Evolutionary conservation across 2,329 filamentous ascomycete species (phyloP).

Genomic region (Claviceps maximensis): DNA sequence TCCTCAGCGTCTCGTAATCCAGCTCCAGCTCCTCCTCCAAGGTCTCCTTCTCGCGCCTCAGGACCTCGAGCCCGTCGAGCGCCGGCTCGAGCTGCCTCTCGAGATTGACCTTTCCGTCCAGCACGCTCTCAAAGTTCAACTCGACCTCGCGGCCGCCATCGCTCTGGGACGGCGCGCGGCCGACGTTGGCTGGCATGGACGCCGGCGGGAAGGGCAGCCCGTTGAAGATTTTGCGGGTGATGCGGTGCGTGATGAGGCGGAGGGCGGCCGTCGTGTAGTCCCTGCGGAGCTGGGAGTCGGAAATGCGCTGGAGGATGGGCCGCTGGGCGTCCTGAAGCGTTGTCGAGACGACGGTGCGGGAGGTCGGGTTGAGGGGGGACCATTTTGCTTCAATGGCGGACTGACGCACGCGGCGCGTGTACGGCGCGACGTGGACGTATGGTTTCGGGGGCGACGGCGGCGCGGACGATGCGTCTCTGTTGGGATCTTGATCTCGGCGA

Average conservation of each 20-base stretch:
- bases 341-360: conserved; percentile 40
- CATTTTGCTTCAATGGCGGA: conserved; percentile 57
- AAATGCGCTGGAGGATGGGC: conserved; percentile 46
- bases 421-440: conserved; percentile 39
- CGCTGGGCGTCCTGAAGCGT: conserved; percentile 47
- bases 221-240: conserved; percentile 43
- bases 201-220: conserved; percentile 55
- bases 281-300: conserved; percentile 32
- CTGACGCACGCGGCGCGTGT: conserved; percentile 42
- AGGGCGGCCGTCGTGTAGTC: conserved; percentile 43
- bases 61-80: conserved; percentile 48
- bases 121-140: conserved; percentile 52
- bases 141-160: conserved; percentile 39
- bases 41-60: conserved; percentile 42
- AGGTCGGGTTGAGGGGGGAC: conserved; percentile 40
- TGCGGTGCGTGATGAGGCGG: conserved; percentile 37
- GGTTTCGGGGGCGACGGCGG: conserved; percentile 19
- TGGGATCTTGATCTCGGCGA: not conserved
- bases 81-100: conserved; percentile 48
- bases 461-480: conserved; percentile 3
- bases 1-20: conserved; percentile 38
- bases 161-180: conserved; percentile 10
- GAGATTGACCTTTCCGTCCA: conserved; percentile 42
- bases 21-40: conserved; percentile 42
- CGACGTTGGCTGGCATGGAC: conserved; percentile 13